These are phyloP conservation scores for Neopestalotiopsis clavispora DNA, from an alignment of 2,329 filamentous ascomycete genomes.

Conservation along the genomic window DNA sequence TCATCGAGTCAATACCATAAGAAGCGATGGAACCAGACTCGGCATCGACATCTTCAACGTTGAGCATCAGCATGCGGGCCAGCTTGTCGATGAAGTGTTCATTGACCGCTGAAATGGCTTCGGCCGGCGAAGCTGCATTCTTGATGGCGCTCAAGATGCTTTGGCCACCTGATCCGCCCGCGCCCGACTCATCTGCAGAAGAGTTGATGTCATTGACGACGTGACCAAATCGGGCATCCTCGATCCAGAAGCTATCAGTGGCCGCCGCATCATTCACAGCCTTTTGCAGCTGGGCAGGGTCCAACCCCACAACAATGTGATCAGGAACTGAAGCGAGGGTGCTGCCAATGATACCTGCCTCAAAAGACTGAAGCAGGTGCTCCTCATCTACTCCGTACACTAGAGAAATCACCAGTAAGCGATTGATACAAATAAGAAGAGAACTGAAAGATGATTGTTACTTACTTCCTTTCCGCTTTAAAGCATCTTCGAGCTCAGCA, in stretches of 20 bases:
- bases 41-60: conserved; percentile 25
- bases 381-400: conserved; percentile 36
- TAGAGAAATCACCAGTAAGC: too few relatives aligned
- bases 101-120: conserved; percentile 13
- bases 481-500: conserved; percentile 26
- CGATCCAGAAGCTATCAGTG: conserved; percentile 27
- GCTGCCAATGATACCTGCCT: conserved; percentile 9
- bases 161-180: conserved; percentile 11
- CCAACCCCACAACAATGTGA: conserved; percentile 23
- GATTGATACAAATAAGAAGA: too few relatives aligned
- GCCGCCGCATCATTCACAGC: conserved; percentile 20
- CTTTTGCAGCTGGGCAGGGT: conserved; percentile 24
- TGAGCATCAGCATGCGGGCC: conserved; percentile 30
- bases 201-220: conserved; percentile 23
- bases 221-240: conserved; percentile 30
- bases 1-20: conserved; percentile 42
- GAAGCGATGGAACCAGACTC: conserved; percentile 31
- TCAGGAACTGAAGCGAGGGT: background rate
- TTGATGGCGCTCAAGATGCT: conserved; percentile 23
- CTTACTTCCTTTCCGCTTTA: conserved; percentile 28
- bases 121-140: conserved; percentile 16
- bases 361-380: conserved; percentile 31
- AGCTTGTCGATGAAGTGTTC: conserved; percentile 26
- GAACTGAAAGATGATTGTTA: too few relatives aligned
- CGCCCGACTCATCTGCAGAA: conserved; percentile 11